phyloP scores from a whole-genome alignment of 805 yeast genomes.

The Isabelozyma rhagii region DNA sequence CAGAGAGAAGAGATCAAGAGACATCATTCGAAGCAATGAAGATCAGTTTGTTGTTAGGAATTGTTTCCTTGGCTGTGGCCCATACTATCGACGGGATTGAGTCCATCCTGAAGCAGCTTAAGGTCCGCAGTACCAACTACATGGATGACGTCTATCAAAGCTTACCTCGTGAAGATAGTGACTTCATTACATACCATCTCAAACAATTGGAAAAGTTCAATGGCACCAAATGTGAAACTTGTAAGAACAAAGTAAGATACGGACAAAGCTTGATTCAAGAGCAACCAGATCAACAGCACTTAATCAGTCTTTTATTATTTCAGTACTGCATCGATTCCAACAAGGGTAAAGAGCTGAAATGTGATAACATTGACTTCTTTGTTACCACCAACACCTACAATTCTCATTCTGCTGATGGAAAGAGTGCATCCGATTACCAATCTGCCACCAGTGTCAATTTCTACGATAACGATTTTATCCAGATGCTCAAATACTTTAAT shows the following conservation, averaged over 20 bases:
- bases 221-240: slow-evolving; percentile 32
- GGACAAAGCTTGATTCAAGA: slow-evolving; percentile 22
- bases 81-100: slow-evolving; percentile 22
- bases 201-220: slow-evolving; percentile 23
- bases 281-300: slow-evolving; percentile 31
- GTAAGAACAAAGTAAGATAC: slow-evolving; percentile 33
- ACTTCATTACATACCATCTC: slow-evolving; percentile 26
- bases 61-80: slow-evolving; percentile 1
- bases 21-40: background rate
- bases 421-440: slow-evolving; percentile 19
- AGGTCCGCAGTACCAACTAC: slow-evolving; percentile 15
- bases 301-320: slow-evolving; percentile 33
- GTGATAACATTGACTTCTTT: slow-evolving; percentile 37
- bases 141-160: slow-evolving; percentile 23
- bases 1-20: no score
- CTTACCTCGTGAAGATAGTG: slow-evolving; percentile 21
- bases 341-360: slow-evolving; percentile 25
- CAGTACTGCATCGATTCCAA: slow-evolving; percentile 29
- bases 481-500: slow-evolving; percentile 33
- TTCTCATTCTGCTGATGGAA: slow-evolving; percentile 11
- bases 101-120: slow-evolving; percentile 18
- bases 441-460: slow-evolving; percentile 28
- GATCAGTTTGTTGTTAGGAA: background rate
- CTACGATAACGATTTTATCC: slow-evolving; percentile 37
- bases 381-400: slow-evolving; percentile 29